These are phyloP conservation scores for Clarireedia paspali DNA, from an alignment of 2,329 filamentous ascomycete genomes.

Conservation along the genomic window DNA sequence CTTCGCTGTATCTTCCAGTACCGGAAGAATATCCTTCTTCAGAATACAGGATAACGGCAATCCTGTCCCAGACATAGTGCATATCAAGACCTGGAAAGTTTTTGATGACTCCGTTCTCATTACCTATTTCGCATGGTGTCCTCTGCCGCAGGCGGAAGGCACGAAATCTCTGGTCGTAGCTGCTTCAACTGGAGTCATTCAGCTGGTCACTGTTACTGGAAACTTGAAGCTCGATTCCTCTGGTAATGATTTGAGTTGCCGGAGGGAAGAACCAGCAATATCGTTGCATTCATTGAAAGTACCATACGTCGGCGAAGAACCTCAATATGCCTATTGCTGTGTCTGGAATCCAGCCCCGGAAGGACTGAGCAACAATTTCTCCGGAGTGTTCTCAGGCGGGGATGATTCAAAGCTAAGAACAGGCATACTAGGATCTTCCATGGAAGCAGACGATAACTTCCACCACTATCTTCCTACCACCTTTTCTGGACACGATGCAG, in stretches of 20 bases:
- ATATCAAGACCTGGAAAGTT: slow-evolving; percentile 40
- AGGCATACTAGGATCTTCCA: neutral
- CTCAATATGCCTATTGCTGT: slow-evolving; percentile 10
- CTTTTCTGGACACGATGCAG: slow-evolving; percentile 61
- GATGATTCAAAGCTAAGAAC: slow-evolving; percentile 47
- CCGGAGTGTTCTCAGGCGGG: slow-evolving; percentile 43
- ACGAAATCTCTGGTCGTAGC: slow-evolving; percentile 1
- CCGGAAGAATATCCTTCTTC: slow-evolving; percentile 61
- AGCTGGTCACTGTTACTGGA: slow-evolving; percentile 2
- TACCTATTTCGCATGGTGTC: slow-evolving; percentile 17
- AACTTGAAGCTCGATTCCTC: neutral
- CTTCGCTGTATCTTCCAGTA: slow-evolving; percentile 72
- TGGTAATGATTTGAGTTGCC: neutral
- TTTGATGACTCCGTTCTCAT: slow-evolving; percentile 31
- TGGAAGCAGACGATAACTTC: neutral
- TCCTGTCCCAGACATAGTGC: slow-evolving; percentile 24
- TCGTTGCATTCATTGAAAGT: slow-evolving; percentile 5
- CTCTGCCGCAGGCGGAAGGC: neutral
- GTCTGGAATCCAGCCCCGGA: slow-evolving; percentile 2
- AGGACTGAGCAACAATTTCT: neutral
- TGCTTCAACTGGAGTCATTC: slow-evolving; percentile 6
- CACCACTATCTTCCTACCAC: slow-evolving; percentile 1
- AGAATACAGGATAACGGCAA: slow-evolving; percentile 31
- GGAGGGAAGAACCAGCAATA: slow-evolving; percentile 2
- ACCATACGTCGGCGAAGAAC: slow-evolving; percentile 5